Base-by-base conservation (phyloP, 2,329 filamentous ascomycete species). In the Didymellaceae sp. region DNA sequence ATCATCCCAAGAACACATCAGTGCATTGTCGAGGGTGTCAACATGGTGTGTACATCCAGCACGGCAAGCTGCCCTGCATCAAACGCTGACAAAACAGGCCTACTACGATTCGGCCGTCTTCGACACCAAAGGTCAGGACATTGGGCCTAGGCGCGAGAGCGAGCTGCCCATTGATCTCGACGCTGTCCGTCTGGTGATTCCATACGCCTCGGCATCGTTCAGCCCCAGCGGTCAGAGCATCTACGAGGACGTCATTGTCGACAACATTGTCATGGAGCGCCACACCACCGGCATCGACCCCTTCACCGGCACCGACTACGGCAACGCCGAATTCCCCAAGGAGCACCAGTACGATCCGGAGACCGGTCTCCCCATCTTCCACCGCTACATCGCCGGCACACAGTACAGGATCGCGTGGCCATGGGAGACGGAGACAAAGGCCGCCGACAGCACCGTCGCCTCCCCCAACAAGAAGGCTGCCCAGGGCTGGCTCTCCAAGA, bases 111-210 rank as follows among this genome's bases (percentile, higher is more conserved):
- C 78, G 14, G 72, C 75, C 8, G 52, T 76, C 33, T 81, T 56
- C 59, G 54, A 48, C 34, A 28, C 32, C 4, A 49, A 40, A 17
- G 40, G 22, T 10, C 53, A 44, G 62, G 66, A 55, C 70, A 76
- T 66, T 68, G 72, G 51, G 62, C 75, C 48, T 61, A 72, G 81
- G 50, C 73, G 80, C 35, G 79, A 62, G 65, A 68, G 80, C 49
- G 78, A 82, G 62, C 69, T 83, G 43, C 78, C 85, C 24, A 72
- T 96, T 24, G 81, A 88, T 45, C 80, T 95, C 65, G 81, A 83
- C 25, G 80, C 89, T 54, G 80, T 97, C 57, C 89, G 90, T 49
- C 89, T 97, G 25, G 90, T 97, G 39, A 85, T 90, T 67, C 86
- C 90, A 17, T 78, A 65, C 44, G 59, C 95, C 45, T 78, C 79